Conservation (phyloP, 2,329 filamentous ascomycete genomes). For the Blastomyces gilchristii region DNA sequence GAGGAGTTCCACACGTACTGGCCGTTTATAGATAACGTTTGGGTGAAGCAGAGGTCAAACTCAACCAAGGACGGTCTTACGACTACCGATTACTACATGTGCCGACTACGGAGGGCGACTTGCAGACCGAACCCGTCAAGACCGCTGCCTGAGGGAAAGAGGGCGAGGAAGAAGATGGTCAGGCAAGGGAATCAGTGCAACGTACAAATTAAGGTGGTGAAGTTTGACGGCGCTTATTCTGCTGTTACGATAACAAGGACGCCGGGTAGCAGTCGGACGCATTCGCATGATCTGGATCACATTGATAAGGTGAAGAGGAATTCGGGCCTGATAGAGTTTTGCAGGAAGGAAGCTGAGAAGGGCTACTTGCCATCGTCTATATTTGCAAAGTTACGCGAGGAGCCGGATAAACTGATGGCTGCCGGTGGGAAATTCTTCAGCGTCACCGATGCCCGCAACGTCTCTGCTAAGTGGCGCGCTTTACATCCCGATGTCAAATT, state of each 20-base stretch:
- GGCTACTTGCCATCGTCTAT: constrained; percentile 41
- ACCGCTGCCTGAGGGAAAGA: constrained; percentile 37
- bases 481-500: constrained; percentile 36
- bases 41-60: constrained; percentile 38
- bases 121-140: constrained; percentile 32
- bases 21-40: constrained; percentile 43
- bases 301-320: constrained; percentile 41
- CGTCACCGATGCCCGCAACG: constrained; percentile 40
- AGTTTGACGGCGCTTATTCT: constrained; percentile 34
- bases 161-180: constrained; percentile 35
- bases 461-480: constrained; percentile 40
- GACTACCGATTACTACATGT: constrained; percentile 40
- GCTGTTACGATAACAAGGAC: constrained; percentile 36
- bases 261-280: constrained; percentile 30
- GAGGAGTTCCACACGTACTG: constrained; percentile 40
- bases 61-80: constrained; percentile 34
- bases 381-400: constrained; percentile 39
- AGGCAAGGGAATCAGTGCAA: constrained; percentile 39
- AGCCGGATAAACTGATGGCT: constrained; percentile 35
- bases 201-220: constrained; percentile 40
- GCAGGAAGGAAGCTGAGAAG: constrained; percentile 36
- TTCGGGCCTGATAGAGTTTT: constrained; percentile 39
- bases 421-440: constrained; percentile 39
- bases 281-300: constrained; percentile 39
- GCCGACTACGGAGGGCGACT: constrained; percentile 34